Percentiles rank a stretch among this genome's conserved stretches.
Evolutionary conservation across 2,329 filamentous ascomycete genomes (phyloP).

Genomic region (Paraphoma sp.): DNA sequence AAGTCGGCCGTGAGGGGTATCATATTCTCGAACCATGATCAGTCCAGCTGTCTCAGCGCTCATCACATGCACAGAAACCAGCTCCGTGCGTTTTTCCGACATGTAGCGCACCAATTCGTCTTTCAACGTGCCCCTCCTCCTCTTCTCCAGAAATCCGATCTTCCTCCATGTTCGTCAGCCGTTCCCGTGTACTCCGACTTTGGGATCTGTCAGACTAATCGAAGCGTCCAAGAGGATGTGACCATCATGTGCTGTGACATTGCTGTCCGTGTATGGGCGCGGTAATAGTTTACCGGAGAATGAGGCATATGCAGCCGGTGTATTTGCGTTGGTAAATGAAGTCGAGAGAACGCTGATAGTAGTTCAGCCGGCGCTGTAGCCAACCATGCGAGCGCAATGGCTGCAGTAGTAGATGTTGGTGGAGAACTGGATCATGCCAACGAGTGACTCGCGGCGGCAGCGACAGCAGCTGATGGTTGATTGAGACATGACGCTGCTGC

Average conservation of each 20-base stretch:
- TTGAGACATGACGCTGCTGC: conserved; percentile 19
- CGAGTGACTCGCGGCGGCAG: conserved; percentile 41
- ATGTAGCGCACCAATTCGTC: background rate
- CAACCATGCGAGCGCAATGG: conserved; percentile 49
- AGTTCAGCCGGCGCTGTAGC: conserved; percentile 45
- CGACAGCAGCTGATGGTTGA: conserved; percentile 39
- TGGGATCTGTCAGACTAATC: background rate
- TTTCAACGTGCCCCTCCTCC: background rate
- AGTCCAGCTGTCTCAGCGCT: conserved; percentile 10
- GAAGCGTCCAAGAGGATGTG: background rate
- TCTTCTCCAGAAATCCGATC: background rate
- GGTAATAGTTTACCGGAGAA: background rate
- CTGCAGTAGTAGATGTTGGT: conserved; percentile 51
- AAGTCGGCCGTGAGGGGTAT: conserved; percentile 7
- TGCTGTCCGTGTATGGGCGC: background rate
- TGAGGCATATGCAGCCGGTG: background rate
- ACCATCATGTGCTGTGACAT: background rate
- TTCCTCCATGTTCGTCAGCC: background rate
- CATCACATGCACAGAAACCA: conserved; percentile 9
- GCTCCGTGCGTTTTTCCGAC: conserved; percentile 4
- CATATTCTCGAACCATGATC: conserved; percentile 9
- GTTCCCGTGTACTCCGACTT: background rate
- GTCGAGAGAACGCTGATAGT: background rate
- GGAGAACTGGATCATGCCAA: conserved; percentile 46
- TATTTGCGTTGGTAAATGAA: background rate